Conservation (phyloP, 2,329 filamentous ascomycete species). For the Alternaria dauci region DNA sequence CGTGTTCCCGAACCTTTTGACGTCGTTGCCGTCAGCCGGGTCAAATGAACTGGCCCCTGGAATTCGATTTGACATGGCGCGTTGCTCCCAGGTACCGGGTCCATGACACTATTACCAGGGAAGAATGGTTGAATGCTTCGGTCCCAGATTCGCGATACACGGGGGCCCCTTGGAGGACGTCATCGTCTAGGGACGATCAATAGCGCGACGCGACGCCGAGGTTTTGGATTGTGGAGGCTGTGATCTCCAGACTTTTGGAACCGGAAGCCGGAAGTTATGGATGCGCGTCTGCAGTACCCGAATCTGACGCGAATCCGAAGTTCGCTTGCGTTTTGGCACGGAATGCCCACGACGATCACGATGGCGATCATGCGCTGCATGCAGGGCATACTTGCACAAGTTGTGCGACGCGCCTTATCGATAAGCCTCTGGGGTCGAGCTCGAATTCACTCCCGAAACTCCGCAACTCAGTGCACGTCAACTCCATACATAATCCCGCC, state of each 20-base stretch:
- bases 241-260: not conserved
- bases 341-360: not conserved
- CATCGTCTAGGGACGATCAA: conserved; percentile 2
- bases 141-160: conserved; percentile 18
- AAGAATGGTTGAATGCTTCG: conserved; percentile 7
- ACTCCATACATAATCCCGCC: conserved; percentile 1
- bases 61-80: conserved; percentile 4
- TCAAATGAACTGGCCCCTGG: not conserved
- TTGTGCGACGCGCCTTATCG: conserved; percentile 6
- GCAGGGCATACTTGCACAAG: conserved; percentile 3
- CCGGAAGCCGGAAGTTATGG: not conserved
- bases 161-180: conserved; percentile 9
- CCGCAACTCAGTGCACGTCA: conserved; percentile 4
- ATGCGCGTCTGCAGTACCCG: not conserved
- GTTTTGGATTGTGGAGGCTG: not conserved
- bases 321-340: not conserved
- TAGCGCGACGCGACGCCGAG: conserved; percentile 8
- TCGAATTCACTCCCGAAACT: conserved; percentile 6
- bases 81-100: conserved; percentile 10
- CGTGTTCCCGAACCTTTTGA: not conserved
- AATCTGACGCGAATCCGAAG: conserved; percentile 1
- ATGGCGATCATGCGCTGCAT: conserved; percentile 1
- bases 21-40: not conserved
- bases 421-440: conserved; percentile 10
- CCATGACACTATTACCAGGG: conserved; percentile 1